Base-by-base conservation (phyloP, 2,329 filamentous ascomycete genomes). In the Proliferodiscus dingleyae region DNA sequence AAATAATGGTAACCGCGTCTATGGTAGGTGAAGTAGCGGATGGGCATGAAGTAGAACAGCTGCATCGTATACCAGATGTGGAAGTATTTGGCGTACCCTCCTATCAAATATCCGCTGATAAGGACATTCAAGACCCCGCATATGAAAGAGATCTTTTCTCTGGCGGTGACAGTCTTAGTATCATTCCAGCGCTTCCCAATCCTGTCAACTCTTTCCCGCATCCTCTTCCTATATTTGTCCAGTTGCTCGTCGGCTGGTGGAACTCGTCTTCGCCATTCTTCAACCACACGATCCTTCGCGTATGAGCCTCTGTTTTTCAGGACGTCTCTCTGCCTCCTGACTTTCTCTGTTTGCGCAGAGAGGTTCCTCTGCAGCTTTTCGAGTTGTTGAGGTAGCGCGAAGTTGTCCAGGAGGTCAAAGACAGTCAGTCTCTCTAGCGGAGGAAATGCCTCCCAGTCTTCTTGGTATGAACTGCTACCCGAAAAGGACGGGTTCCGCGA, bases 41-140 rank as follows among this genome's bases (percentile, higher is more conserved):
- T 87, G 10, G 93, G 93, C 91, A 97, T 95, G 67, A 96, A 97
- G 69, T 96, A 97, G 50, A 87, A 66, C 33, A 95, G 76, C 67
- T 95, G 90, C 3, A 68, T 75, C 6, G 87, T 90, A 66, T 95
- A 98, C 93, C 93, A 98, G 55, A 85, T 71, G 57, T 95, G 91
- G 66, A 97, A 95, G 65, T 81, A 85, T 58, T 95, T 75, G 1
- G 93, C 89, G 58, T 76, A 84, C 23, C 81, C 89, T 50, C 93
- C 93, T 43, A 98, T 86, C 37, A 98, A 72, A 65, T 95, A 97
- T 47, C 91, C 93, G 55, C 89, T 95, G 64, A 97, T 82, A 68
- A 98, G 95, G 65, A 98, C 93, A 69, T 98, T 98, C 70, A 96
- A 80, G 56, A 96, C 90, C 59, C 89, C 93, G 50, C 83, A 91